Percentiles rank a stretch among this genome's conserved stretches.
Conservation (phyloP, 352 stramenopile species). For the Aphanomyces stellatus region DNA sequence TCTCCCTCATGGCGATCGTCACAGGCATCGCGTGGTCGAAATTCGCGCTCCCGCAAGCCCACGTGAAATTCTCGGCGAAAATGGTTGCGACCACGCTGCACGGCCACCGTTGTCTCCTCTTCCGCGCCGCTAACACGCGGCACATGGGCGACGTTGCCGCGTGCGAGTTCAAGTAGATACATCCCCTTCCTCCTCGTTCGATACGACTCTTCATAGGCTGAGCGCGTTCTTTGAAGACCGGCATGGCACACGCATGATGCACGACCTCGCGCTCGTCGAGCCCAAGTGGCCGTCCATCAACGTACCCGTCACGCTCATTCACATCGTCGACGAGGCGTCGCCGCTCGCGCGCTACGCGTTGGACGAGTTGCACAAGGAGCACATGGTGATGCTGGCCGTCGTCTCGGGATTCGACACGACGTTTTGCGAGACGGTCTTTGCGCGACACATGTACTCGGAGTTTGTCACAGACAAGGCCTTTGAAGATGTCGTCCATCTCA, state of each 20-base stretch:
- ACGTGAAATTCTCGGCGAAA: conserved; percentile 73
- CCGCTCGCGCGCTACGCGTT: conserved; percentile 60
- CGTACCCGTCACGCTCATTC: conserved; percentile 64
- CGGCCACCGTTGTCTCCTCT: conserved; percentile 67
- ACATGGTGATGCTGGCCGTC: conserved; percentile 48
- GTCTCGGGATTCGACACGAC: conserved; percentile 73
- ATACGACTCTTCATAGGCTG: not conserved
- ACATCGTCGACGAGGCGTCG: conserved; percentile 56
- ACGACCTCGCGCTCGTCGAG: conserved; percentile 68
- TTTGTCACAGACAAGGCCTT: not conserved
- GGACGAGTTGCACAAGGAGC: conserved; percentile 20
- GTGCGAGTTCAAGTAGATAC: conserved; percentile 51
- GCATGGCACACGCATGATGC: conserved; percentile 60
- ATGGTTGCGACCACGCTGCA: conserved; percentile 64
- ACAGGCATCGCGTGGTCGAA: conserved; percentile 80
- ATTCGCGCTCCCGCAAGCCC: conserved; percentile 63
- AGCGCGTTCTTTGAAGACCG: not conserved
- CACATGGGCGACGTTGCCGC: conserved; percentile 72
- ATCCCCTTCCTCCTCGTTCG: not conserved
- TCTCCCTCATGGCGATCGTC: conserved; percentile 71
- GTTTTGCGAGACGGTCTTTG: conserved; percentile 77
- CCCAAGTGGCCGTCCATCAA: conserved; percentile 77
- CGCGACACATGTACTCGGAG: conserved; percentile 74
- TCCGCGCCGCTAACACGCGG: conserved; percentile 69
- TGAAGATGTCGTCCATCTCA: not conserved